Evolutionary conservation across 768 basidiomycete species (phyloP).

Genomic region (Pleurotus pulmonarius): DNA sequence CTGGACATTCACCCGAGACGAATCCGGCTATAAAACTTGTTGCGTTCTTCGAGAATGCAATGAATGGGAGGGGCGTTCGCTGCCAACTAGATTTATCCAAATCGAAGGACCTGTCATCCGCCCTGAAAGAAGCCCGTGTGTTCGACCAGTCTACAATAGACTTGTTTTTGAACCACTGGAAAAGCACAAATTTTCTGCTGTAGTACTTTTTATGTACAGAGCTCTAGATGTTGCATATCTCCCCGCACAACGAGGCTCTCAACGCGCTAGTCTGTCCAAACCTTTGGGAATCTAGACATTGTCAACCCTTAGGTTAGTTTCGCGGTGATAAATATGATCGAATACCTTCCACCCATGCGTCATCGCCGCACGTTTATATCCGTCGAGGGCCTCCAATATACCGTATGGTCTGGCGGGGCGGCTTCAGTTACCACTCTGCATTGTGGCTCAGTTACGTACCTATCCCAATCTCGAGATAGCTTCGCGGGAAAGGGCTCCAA

Average conservation of each 20-base stretch:
- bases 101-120: not conserved
- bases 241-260: not conserved
- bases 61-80: slow-evolving; percentile 2
- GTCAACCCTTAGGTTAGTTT: not conserved
- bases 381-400: slow-evolving; percentile 55
- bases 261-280: not conserved
- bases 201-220: not conserved
- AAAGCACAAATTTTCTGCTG: not conserved
- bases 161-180: not conserved
- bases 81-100: slow-evolving; percentile 25
- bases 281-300: not conserved
- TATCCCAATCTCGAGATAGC: slow-evolving; percentile 47
- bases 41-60: slow-evolving; percentile 5
- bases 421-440: not conserved
- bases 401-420: slow-evolving; percentile 35
- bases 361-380: slow-evolving; percentile 61
- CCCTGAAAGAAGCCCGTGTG: not conserved
- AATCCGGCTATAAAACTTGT: slow-evolving; percentile 4
- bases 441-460: slow-evolving; percentile 23
- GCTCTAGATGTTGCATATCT: not conserved
- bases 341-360: slow-evolving; percentile 63
- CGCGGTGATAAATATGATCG: not conserved
- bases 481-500: slow-evolving; percentile 62
- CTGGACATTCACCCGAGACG: not conserved
- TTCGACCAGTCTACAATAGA: not conserved